A percentile compares a stretch with the other conserved stretches of the same genome.
Evolutionary conservation across 2,329 filamentous ascomycete species (phyloP).

Genomic region (Pseudogymnoascus sp.): DNA sequence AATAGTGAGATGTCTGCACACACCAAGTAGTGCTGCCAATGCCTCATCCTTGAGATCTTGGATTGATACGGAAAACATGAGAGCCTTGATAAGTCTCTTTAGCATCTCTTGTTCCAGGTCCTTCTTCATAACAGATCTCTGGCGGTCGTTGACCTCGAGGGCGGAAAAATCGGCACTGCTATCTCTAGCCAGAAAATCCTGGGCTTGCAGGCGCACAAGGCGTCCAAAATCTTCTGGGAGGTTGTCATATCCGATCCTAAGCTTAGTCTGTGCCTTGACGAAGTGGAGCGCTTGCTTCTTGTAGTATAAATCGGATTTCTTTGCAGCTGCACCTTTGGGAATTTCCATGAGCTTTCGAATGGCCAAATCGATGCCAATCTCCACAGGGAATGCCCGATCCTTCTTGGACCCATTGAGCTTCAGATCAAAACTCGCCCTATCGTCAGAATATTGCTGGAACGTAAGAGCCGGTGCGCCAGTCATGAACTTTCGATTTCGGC

Average conservation of each 20-base stretch:
- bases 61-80: slow-evolving; percentile 77
- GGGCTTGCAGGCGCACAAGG: slow-evolving; percentile 77
- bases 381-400: slow-evolving; percentile 78
- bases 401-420: slow-evolving; percentile 82
- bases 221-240: slow-evolving; percentile 84
- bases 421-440: slow-evolving; percentile 78
- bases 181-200: slow-evolving; percentile 70
- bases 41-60: slow-evolving; percentile 73
- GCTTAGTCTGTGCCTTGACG: slow-evolving; percentile 80
- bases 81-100: slow-evolving; percentile 80
- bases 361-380: slow-evolving; percentile 79
- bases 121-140: slow-evolving; percentile 81
- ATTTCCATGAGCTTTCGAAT: slow-evolving; percentile 80
- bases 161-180: slow-evolving; percentile 61
- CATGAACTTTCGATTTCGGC: slow-evolving; percentile 91
- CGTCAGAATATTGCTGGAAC: slow-evolving; percentile 81
- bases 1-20: slow-evolving; percentile 84
- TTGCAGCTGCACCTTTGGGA: slow-evolving; percentile 51
- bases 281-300: slow-evolving; percentile 88
- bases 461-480: slow-evolving; percentile 77
- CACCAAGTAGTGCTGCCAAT: slow-evolving; percentile 63
- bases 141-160: slow-evolving; percentile 67
- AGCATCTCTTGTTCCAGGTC: slow-evolving; percentile 72
- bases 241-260: slow-evolving; percentile 79
- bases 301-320: slow-evolving; percentile 65